Percentiles rank a stretch among this genome's conserved stretches.
Evolutionary conservation across 805 yeast species (phyloP).

Genomic region (Cyberlindnera xishuangbannaensis): DNA sequence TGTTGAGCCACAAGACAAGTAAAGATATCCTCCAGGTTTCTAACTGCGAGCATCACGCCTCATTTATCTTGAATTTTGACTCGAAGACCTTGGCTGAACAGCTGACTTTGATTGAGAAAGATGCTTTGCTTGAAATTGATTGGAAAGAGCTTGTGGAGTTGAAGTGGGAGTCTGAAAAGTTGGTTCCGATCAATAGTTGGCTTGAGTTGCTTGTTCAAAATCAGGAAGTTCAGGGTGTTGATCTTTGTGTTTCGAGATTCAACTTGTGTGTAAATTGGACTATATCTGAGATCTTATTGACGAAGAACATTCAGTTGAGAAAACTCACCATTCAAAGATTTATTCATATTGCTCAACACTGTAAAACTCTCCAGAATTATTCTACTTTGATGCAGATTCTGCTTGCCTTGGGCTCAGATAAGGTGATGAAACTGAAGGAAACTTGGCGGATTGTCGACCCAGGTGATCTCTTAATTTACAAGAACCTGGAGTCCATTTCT

Average conservation of each 20-base stretch:
- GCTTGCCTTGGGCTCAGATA: constrained; percentile 68
- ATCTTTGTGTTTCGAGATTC: constrained; percentile 77
- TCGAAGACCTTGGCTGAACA: constrained; percentile 70
- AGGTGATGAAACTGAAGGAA: constrained; percentile 49
- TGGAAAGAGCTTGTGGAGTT: constrained; percentile 85
- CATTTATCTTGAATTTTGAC: constrained; percentile 72
- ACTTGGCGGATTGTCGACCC: constrained; percentile 75
- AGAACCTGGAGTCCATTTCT: constrained; percentile 61
- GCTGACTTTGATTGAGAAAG: constrained; percentile 81
- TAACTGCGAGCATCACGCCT: constrained; percentile 55
- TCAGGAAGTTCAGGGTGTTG: constrained; percentile 61
- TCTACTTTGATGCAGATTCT: constrained; percentile 85
- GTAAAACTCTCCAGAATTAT: constrained; percentile 69
- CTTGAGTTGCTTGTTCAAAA: constrained; percentile 61
- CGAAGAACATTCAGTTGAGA: constrained; percentile 53
- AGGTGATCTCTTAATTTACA: constrained; percentile 64
- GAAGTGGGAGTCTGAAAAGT: constrained; percentile 56
- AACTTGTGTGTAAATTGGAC: constrained; percentile 90
- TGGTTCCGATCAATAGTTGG: constrained; percentile 79
- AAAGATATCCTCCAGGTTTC: constrained; percentile 17
- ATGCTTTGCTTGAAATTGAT: constrained; percentile 76
- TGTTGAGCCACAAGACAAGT: constrained; percentile 22
- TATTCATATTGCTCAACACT: constrained; percentile 77
- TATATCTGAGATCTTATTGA: constrained; percentile 76
- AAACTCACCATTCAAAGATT: constrained; percentile 73